Evolutionary conservation across 2,329 filamentous ascomycete species (phyloP).

Genomic region (Zymoseptoria tritici): DNA sequence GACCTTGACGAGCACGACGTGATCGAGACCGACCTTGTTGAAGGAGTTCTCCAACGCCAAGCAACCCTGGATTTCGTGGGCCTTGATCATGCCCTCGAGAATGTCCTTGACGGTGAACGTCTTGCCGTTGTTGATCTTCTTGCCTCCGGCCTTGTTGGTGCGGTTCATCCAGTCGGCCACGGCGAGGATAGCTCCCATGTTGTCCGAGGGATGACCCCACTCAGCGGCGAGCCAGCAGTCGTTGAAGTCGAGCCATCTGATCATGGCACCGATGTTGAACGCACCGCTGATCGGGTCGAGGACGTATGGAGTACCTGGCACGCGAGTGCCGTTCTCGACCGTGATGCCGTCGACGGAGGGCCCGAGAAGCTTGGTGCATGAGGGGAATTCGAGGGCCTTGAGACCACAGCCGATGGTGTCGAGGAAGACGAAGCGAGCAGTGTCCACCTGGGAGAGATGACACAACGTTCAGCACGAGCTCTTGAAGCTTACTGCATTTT

Average conservation of each 20-base stretch:
- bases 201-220: slow-evolving; percentile 98
- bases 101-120: slow-evolving; percentile 84
- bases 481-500: background rate
- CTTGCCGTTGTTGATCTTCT: slow-evolving; percentile 60
- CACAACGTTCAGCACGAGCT: slow-evolving; percentile 13
- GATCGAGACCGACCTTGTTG: slow-evolving; percentile 97
- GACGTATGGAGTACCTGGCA: slow-evolving; percentile 87
- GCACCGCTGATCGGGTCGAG: slow-evolving; percentile 92
- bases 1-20: slow-evolving; percentile 97
- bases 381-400: slow-evolving; percentile 88
- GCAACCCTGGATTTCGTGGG: slow-evolving; percentile 97
- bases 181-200: slow-evolving; percentile 91
- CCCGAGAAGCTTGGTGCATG: slow-evolving; percentile 90
- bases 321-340: slow-evolving; percentile 85
- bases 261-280: slow-evolving; percentile 99
- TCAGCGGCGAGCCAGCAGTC: slow-evolving; percentile 99
- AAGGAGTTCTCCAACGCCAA: slow-evolving; percentile 94
- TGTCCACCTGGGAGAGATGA: slow-evolving; percentile 66
- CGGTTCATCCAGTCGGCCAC: slow-evolving; percentile 97
- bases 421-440: slow-evolving; percentile 90
- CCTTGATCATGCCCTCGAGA: slow-evolving; percentile 90
- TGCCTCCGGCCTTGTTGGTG: slow-evolving; percentile 78
- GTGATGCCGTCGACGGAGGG: slow-evolving; percentile 83
- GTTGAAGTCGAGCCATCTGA: slow-evolving; percentile 99
- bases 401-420: slow-evolving; percentile 96